These are phyloP conservation scores for Colletotrichum chlorophyti DNA, from an alignment of 2,329 filamentous ascomycete species.

Conservation along the genomic window DNA sequence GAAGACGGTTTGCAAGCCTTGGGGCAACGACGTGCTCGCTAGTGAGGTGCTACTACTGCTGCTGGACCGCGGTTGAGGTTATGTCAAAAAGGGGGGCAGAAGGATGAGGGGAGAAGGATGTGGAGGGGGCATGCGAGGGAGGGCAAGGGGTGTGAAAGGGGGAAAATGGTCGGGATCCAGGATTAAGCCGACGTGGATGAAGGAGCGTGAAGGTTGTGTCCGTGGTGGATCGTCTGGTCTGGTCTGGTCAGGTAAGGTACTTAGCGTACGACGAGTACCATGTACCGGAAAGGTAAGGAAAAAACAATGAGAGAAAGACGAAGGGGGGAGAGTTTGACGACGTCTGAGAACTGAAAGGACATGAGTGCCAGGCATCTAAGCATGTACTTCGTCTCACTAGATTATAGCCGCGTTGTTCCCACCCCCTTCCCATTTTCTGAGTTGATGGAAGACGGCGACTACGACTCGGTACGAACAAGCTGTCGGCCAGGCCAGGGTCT, in stretches of 20 bases:
- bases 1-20: no score
- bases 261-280: no score
- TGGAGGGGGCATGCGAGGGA: not conserved
- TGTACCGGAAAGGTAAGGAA: no score
- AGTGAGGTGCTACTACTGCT: no score
- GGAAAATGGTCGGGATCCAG: not conserved
- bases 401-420: no score
- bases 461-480: no score
- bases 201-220: constrained; percentile 22
- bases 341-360: constrained; percentile 15
- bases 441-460: not conserved
- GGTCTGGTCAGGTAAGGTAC: no score
- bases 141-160: not conserved
- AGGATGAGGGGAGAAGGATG: not conserved
- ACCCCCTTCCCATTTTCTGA: not conserved
- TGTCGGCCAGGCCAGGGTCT: no score
- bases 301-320: constrained; percentile 7
- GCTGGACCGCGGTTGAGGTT: no score
- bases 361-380: not conserved
- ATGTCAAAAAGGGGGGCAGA: no score
- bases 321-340: constrained; percentile 21
- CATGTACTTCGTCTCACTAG: no score
- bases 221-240: constrained; percentile 27
- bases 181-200: not conserved
- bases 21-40: no score